These are phyloP conservation scores for Dioszegia hungarica DNA, from an alignment of 768 basidiomycete genomes.

Conservation along the genomic window DNA sequence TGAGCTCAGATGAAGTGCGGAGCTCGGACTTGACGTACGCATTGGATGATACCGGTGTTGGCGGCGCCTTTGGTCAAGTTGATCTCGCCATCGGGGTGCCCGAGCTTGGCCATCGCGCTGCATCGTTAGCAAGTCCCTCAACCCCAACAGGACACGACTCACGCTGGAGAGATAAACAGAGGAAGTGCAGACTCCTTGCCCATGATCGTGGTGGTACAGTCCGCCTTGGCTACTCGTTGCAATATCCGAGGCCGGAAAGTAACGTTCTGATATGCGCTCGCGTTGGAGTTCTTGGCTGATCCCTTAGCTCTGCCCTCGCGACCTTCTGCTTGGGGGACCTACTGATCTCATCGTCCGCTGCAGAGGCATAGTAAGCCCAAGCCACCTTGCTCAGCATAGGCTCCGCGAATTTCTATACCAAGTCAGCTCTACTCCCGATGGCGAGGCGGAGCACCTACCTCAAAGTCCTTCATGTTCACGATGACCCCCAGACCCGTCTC, in stretches of 20 bases:
- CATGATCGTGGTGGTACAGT: constrained; percentile 55
- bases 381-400: constrained; percentile 46
- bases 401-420: constrained; percentile 40
- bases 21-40: constrained; percentile 40
- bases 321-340: background rate
- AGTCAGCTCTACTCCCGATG: background rate
- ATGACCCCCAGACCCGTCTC: constrained; percentile 33
- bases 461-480: constrained; percentile 42
- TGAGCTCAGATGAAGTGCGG: background rate
- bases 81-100: constrained; percentile 77
- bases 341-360: constrained; percentile 41
- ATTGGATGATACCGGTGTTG: constrained; percentile 66
- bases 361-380: constrained; percentile 50
- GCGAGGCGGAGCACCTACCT: constrained; percentile 12
- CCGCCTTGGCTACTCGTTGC: constrained; percentile 43
- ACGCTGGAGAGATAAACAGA: constrained; percentile 69
- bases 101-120: constrained; percentile 54
- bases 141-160: background rate
- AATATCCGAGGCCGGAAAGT: constrained; percentile 76
- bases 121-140: background rate
- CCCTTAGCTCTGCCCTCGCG: background rate
- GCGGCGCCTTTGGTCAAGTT: constrained; percentile 72
- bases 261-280: constrained; percentile 67
- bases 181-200: constrained; percentile 63
- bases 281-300: constrained; percentile 35